Evolutionary conservation across 495 filamentous ascomycete genomes (phyloP).

Genomic region (Amphirosellinia nigrospora): DNA sequence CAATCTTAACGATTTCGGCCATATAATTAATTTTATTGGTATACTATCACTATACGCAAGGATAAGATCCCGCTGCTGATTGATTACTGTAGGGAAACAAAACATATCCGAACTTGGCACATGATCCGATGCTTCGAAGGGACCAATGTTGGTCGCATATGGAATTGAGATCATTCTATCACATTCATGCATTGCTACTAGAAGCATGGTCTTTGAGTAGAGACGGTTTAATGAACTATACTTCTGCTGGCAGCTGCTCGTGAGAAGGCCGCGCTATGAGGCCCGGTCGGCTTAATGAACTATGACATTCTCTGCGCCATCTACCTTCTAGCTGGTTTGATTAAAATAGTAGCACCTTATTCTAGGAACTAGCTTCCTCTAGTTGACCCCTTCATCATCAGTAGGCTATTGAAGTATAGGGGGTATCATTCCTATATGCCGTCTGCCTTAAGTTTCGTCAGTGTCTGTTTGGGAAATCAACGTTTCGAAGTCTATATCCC

Average conservation of each 20-base stretch:
- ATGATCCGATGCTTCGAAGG: conserved; percentile 4
- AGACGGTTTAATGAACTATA: neutral
- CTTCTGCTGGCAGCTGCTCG: neutral
- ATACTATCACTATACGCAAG: neutral
- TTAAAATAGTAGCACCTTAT: neutral
- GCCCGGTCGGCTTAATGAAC: neutral
- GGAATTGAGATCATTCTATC: neutral
- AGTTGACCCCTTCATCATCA: neutral
- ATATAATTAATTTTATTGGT: neutral
- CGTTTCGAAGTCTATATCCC: neutral
- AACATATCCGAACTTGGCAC: conserved; percentile 7
- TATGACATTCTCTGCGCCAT: neutral
- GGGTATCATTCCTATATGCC: neutral
- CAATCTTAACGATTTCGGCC: neutral
- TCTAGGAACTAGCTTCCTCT: neutral
- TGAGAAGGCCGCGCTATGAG: neutral
- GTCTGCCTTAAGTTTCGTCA: neutral
- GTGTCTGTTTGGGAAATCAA: neutral
- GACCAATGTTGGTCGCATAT: conserved; percentile 1
- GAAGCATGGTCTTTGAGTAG: neutral
- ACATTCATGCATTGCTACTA: neutral
- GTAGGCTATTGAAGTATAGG: neutral
- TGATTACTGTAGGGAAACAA: conserved; percentile 12
- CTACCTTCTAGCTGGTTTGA: neutral
- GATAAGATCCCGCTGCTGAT: neutral